Percentiles rank a stretch among this genome's conserved stretches.
These are phyloP conservation scores for Aspergillus sclerotioniger DNA, from an alignment of 495 filamentous ascomycete species.

Conservation along the genomic window DNA sequence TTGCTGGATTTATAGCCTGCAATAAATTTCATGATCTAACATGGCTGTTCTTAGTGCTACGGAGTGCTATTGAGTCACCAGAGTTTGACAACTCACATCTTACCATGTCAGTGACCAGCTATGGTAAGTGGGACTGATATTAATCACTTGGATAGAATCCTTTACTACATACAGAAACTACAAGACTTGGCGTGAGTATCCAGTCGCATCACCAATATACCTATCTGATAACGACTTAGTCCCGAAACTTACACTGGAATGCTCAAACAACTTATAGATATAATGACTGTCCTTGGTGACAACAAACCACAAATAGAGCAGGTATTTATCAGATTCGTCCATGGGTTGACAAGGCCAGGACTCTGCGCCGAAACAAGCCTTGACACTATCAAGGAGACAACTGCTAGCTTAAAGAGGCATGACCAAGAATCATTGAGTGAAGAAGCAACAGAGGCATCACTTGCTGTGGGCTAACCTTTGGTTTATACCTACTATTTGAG, in stretches of 20 bases:
- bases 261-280: conserved; percentile 58
- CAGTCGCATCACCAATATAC: background rate
- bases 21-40: background rate
- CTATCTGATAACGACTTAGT: conserved; percentile 21
- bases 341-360: conserved; percentile 48
- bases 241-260: conserved; percentile 46
- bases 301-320: conserved; percentile 12
- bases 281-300: background rate
- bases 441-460: conserved; percentile 64
- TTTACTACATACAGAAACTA: conserved; percentile 67
- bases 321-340: conserved; percentile 59
- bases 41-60: conserved; percentile 1
- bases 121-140: background rate
- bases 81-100: background rate
- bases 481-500: background rate
- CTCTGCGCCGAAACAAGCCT: conserved; percentile 22
- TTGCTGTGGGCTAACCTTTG: conserved; percentile 54
- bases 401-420: conserved; percentile 35
- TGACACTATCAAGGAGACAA: conserved; percentile 33
- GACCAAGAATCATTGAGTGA: conserved; percentile 41
- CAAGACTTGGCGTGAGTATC: conserved; percentile 34
- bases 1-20: conserved; percentile 32
- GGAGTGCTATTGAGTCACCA: background rate
- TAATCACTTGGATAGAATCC: conserved; percentile 39
- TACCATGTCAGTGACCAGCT: conserved; percentile 2